Evolutionary conservation across 2,329 filamentous ascomycete species (phyloP), one percentile per base, ranked within the genome.

Genomic region (Clarireedia hainanense): DNA sequence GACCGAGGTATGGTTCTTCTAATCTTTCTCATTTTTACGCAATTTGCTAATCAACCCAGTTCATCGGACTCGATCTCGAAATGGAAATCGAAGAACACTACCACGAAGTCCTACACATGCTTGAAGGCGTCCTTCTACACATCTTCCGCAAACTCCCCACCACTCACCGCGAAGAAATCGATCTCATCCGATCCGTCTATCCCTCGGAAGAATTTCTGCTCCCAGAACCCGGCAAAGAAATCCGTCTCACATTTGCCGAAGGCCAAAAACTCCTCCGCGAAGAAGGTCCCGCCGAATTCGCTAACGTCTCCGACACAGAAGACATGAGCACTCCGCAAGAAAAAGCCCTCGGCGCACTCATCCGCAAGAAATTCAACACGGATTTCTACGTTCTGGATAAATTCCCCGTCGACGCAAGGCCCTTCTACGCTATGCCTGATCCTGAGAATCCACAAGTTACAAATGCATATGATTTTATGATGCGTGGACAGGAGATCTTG

Each of bases 331-430:
- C 88, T 0, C 84, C 88, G 0, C 86, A 92, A 68, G 89, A 94
- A 71, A 91, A 91, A 74, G 88, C 86, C n/a, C 84, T 97, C 7
- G 94, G 94, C 57, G 85, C 84, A 26, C 79, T 97, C 48, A 83
- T 97, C 63, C 86, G 89, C 56, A 80, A 89, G 65, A 96, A 96
- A 75, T 96, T 87, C 79, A 82, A 87, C 69, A 94, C 91, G 58
- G 94, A 99, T 75, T 97, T 97, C 76, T 97, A 96, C 75, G 86
- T 95, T 23, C 81, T 99, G 60, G 92, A 97, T 77, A 94, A 97
- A 74, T 99, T 96, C 79, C 94, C 94, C 46, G 84, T 94, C 71
- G 77, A 79, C 39, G 89, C 94, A 20, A 83, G 94, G 30, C 92
- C 92, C 5, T 96, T 96, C 74, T 97, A 96, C 74, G 91, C 92